Conservation (phyloP, 1,284 basidiomycete species). For the Exobasidium rhododendri region DNA sequence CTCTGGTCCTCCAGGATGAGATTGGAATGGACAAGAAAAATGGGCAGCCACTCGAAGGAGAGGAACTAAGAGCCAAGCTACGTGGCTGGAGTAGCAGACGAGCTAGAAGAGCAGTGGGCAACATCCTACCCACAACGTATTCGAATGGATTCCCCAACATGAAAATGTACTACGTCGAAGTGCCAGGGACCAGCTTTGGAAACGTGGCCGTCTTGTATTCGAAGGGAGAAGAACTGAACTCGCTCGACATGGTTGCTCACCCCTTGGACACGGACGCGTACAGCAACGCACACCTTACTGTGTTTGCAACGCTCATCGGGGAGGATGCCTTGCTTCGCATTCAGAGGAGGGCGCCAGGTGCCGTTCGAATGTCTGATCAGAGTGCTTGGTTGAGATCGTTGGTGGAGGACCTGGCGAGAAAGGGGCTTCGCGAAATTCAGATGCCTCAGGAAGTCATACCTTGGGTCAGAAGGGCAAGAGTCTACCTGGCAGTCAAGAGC, state of each 20-base stretch:
- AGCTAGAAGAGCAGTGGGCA: conserved; percentile 20
- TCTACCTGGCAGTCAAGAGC: conserved; percentile 15
- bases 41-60: not conserved
- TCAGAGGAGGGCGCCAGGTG: conserved; percentile 12
- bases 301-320: conserved; percentile 14
- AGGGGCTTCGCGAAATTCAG: conserved; percentile 18
- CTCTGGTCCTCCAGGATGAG: conserved; percentile 20
- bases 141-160: conserved; percentile 11
- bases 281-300: not conserved
- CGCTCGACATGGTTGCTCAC: not conserved
- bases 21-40: conserved; percentile 15
- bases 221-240: not conserved
- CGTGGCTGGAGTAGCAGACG: conserved; percentile 18
- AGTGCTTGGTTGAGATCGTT: conserved; percentile 8
- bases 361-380: not conserved
- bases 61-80: not conserved
- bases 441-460: conserved; percentile 18
- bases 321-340: conserved; percentile 9
- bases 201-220: conserved; percentile 10
- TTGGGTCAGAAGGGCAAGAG: conserved; percentile 17
- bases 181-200: conserved; percentile 6
- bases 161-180: conserved; percentile 4
- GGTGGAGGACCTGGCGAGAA: conserved; percentile 13
- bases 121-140: conserved; percentile 15
- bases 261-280: not conserved